Conservation (phyloP, 257 asterid species). For the Rhazya stricta region DNA sequence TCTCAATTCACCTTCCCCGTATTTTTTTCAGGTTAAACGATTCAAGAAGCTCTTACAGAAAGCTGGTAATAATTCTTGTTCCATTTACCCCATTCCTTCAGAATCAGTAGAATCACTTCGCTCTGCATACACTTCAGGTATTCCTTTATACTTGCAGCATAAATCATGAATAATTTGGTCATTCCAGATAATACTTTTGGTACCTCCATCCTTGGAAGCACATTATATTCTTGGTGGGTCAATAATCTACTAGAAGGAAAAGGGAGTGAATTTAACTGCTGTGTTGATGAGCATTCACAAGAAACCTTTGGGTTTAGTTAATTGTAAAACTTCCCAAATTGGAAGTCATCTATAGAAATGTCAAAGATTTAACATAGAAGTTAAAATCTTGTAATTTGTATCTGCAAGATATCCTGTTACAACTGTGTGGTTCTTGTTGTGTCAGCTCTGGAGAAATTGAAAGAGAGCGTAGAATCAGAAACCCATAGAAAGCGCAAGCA, state of each 20-base stretch:
- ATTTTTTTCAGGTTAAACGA: constrained; percentile 46
- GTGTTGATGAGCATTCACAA: background rate
- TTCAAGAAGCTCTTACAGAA: constrained; percentile 62
- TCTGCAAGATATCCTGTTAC: background rate
- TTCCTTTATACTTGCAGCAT: constrained; percentile 1
- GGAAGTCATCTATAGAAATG: too few relatives aligned
- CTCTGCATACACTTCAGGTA: constrained; percentile 51
- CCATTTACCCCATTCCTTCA: constrained; percentile 45
- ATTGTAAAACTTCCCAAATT: background rate
- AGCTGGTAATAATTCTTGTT: constrained; percentile 62
- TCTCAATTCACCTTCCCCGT: constrained; percentile 9
- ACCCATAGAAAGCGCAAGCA: constrained; percentile 37
- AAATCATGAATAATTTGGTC: background rate
- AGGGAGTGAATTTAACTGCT: background rate
- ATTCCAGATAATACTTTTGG: background rate
- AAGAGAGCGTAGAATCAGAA: constrained; percentile 56
- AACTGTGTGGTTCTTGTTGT: constrained; percentile 9
- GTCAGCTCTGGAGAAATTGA: constrained; percentile 72
- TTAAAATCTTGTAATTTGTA: background rate
- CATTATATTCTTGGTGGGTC: background rate
- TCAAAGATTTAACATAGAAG: background rate
- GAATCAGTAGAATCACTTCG: constrained; percentile 55
- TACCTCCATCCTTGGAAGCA: too few relatives aligned
- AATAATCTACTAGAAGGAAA: background rate
- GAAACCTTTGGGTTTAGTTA: background rate